phyloP scores from a whole-genome alignment of 2,329 filamentous ascomycete species.

The Alternaria triticimaculans region DNA sequence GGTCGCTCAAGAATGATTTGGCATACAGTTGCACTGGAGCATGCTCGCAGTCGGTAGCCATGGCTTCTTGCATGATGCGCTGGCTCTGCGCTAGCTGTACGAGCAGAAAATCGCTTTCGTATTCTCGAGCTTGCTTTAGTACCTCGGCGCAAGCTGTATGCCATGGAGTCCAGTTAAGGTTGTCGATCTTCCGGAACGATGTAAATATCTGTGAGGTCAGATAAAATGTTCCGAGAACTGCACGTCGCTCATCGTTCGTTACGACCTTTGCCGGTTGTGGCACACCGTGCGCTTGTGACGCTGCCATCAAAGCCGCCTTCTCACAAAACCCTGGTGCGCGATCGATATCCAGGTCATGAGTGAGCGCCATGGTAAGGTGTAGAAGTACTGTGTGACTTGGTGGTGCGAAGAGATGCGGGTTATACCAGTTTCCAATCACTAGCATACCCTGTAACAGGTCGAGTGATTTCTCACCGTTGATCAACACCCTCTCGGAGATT shows the following conservation, averaged over 20 bases:
- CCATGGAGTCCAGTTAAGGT: not conserved
- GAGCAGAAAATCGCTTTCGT: not conserved
- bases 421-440: constrained; percentile 12
- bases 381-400: constrained; percentile 9
- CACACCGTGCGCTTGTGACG: constrained; percentile 4
- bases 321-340: constrained; percentile 7
- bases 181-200: not conserved
- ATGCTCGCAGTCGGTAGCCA: not conserved
- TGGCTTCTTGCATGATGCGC: not conserved
- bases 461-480: not conserved
- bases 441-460: constrained; percentile 11
- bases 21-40: not conserved
- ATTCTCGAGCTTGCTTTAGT: not conserved
- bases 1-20: not conserved
- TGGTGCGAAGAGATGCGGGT: constrained; percentile 7
- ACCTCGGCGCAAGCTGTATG: not conserved
- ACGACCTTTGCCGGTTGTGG: constrained; percentile 5
- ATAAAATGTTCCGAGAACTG: constrained; percentile 12
- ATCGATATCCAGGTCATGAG: constrained; percentile 8
- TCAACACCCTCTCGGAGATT: not conserved
- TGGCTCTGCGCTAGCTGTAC: not conserved
- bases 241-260: constrained; percentile 14
- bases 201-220: not conserved
- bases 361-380: constrained; percentile 17
- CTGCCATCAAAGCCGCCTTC: constrained; percentile 4